These are phyloP conservation scores for Marchantia paleacea DNA, from an alignment of 225 moss, liverwort and hornwort genomes.

Conservation along the genomic window DNA sequence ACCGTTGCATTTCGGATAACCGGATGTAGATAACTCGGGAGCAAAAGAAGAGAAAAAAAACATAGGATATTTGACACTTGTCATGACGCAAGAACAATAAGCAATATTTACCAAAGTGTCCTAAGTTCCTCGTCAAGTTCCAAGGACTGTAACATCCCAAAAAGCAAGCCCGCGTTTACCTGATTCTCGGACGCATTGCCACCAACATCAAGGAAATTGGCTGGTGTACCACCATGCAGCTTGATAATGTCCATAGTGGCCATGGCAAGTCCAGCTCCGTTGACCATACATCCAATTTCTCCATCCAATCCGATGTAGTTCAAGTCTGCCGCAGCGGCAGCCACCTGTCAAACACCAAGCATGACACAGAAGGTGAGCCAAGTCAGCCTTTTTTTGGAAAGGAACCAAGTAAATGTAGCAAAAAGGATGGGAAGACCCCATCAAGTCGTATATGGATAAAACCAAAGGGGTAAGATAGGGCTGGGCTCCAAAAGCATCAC, in stretches of 20 bases:
- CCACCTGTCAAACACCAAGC: slow-evolving; percentile 48
- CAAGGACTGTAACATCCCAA: background rate
- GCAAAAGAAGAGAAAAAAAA: background rate
- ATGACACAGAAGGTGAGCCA: no score
- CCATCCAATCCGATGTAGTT: slow-evolving; percentile 97
- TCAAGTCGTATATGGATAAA: no score
- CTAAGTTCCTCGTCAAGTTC: background rate
- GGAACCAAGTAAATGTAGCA: no score
- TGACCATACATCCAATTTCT: slow-evolving; percentile 99
- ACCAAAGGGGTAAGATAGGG: no score
- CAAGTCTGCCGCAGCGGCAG: slow-evolving; percentile 81
- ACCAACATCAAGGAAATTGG: slow-evolving; percentile 96
- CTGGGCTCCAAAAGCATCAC: no score
- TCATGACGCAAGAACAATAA: background rate
- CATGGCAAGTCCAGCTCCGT: slow-evolving; percentile 98
- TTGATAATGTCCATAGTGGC: slow-evolving; percentile 99
- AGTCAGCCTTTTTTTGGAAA: no score
- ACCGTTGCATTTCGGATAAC: background rate
- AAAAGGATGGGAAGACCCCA: no score
- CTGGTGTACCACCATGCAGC: slow-evolving; percentile 93
- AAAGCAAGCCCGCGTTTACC: slow-evolving; percentile 27
- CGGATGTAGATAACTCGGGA: background rate
- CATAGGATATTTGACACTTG: no score
- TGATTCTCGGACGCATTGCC: slow-evolving; percentile 93
- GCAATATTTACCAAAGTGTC: background rate